Evolutionary conservation across 257 asterid species (phyloP).

Genomic region (Eucommia ulmoides): DNA sequence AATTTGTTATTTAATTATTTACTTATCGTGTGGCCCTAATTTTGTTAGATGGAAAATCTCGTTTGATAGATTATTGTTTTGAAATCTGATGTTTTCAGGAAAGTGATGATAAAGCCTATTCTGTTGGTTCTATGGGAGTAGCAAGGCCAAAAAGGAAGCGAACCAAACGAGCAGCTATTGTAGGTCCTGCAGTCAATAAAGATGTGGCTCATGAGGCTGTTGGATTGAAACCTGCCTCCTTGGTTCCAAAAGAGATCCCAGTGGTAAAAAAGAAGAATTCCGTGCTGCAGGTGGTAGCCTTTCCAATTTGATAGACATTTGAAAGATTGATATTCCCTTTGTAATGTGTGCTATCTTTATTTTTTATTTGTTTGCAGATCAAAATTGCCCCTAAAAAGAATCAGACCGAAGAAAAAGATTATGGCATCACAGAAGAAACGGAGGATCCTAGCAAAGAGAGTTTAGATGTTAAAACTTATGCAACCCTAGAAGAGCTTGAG

Average conservation of each 20-base stretch:
- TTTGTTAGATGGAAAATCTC: too few species aligned
- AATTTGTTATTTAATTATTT: too few species aligned
- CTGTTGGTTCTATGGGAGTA: slow-evolving; percentile 23
- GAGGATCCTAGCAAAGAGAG: slow-evolving; percentile 25
- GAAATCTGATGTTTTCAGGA: slow-evolving; percentile 11
- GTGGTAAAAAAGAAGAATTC: slow-evolving; percentile 59
- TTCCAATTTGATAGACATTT: slow-evolving; percentile 8
- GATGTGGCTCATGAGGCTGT: slow-evolving; percentile 81
- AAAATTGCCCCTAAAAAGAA: slow-evolving; percentile 62
- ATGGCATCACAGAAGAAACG: slow-evolving; percentile 16
- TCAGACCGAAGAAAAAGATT: slow-evolving; percentile 34
- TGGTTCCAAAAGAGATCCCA: slow-evolving; percentile 83
- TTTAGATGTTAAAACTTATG: slow-evolving; percentile 32
- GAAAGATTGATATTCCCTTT: slow-evolving; percentile 5
- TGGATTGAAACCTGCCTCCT: slow-evolving; percentile 63
- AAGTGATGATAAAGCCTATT: slow-evolving; percentile 24
- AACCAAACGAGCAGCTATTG: slow-evolving; percentile 43
- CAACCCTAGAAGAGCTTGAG: slow-evolving; percentile 55
- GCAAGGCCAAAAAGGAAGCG: slow-evolving; percentile 51
- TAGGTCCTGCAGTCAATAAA: slow-evolving; percentile 86
- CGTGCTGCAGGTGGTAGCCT: slow-evolving; percentile 50
- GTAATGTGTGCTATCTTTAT: slow-evolving; percentile 3
- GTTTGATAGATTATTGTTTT: too few species aligned
- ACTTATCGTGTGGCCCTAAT: too few species aligned
- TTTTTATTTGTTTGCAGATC: slow-evolving; percentile 42